Base-by-base conservation (phyloP, 352 stramenopile species). In the Globisporangium sylvaticum region DNA sequence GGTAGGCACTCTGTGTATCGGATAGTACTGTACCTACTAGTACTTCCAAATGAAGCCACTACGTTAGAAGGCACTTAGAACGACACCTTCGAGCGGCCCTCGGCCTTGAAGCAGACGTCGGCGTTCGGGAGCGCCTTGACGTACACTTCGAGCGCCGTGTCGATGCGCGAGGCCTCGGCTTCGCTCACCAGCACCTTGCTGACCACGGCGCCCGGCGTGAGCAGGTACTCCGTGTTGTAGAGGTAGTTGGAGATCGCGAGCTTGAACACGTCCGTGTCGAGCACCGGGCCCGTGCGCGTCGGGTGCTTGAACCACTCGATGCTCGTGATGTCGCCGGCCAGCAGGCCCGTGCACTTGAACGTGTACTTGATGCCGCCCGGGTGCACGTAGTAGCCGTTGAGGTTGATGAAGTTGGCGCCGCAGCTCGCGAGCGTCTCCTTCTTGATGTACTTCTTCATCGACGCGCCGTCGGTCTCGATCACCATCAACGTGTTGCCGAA, bases 351-450 rank as follows among this genome's bases (percentile, higher is more conserved):
- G 25, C 58, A 72, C 53, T 67, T 76, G 70, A 82, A 84, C 31
- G 57, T 34, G 65, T 72, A 84, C 77, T 79, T 82, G 69, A 84
- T 55, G 6, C 77, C 77, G 2, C 67, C 67, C n/a, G 71, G 57
- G 65, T 84, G 74, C n/a, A 72, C 58, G 71, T 79, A 84, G 52
- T 75, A 67, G 37, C 74, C 77, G 64, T 84, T 82, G 27, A 69
- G 55, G 15, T 71, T 59, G 22, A 79, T 42, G 0, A 71, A 63
- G n/a, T 58, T 58, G 48, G 27, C 64, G 20, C 70, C 74, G 60
- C 77, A 84, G 56, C 65, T 77, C 24, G 61, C 72, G 20, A 66
- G 22, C 59, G 75, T 77, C 58, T 82, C 62, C 24, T 65, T 73
- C 22, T 32, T 70, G 62, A 84, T 74, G 29, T 75, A 80, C 64